Base-by-base conservation (phyloP, 257 asterid species). In the Solanum corneliomulleri region DNA sequence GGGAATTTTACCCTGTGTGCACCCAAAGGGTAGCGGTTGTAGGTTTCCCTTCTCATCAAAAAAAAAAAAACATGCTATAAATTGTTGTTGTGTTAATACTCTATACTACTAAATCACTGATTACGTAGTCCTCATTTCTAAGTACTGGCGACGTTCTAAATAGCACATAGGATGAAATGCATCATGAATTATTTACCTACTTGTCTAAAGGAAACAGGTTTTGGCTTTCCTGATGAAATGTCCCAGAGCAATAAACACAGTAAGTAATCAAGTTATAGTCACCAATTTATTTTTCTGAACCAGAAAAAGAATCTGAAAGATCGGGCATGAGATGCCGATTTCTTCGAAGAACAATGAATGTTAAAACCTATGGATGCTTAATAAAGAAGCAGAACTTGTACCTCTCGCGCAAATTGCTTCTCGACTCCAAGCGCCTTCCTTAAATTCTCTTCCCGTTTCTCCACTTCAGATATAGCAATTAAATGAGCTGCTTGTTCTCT, bases 401-500 rank as follows among this genome's bases (percentile, higher is more conserved):
- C 99, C 92, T 97, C 99, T 41, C 81, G 81, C 84, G 93, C 97
- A 52, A 98, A 97, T 91, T 96, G 99, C 89, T 93, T 95, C 91
- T 96, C 99, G 83, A 95, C 93, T 84, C 99, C 99, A 92, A 97
- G 88, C 5, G 98, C 98, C 87, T 94, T 97, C 91, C 94, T 97
- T 84, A 97, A 91, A 92, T 87, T 94, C 90, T 97, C 98, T 89
- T 97, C 99, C 77, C 98, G 94, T 85, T 93, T 96, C 91, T 94
- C 99, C 86, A 92, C 95, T 90, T 97, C 99, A 88, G 95, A 93
- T 16, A 93, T 87, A 72, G 96, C 96, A 91, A 90, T 91, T 45
- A 90, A 87, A 89, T 92, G 94, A 23, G 92, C 93, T n/a, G 93
- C 86, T 90, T 93, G 94, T 88, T 96, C 98, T 88, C 97, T 92